Conservation (phyloP, 2,329 filamentous ascomycete species). For the Alternaria incomplexa region DNA sequence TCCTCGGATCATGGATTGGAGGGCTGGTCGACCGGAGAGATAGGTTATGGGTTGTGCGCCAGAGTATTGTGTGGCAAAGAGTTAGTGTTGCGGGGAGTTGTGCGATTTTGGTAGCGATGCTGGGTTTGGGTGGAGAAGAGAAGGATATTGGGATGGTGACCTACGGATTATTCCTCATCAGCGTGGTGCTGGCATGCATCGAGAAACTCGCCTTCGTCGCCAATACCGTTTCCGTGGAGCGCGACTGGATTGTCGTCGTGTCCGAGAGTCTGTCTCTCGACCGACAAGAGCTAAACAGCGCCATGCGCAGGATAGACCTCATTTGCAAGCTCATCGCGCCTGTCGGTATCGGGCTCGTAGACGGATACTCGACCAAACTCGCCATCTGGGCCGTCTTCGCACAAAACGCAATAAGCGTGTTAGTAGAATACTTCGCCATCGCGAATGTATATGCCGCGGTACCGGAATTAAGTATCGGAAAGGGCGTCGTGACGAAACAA, state of each 20-base stretch:
- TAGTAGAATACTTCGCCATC: conserved; percentile 62
- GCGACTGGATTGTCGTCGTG: conserved; percentile 70
- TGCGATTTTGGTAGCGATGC: conserved; percentile 29
- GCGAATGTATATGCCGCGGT: conserved; percentile 48
- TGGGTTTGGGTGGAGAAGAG: conserved; percentile 9
- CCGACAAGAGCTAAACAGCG: conserved; percentile 58
- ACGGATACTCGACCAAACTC: conserved; percentile 54
- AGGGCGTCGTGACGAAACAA: conserved; percentile 7
- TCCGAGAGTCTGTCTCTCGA: conserved; percentile 45
- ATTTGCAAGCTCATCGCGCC: conserved; percentile 64
- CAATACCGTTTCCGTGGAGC: conserved; percentile 72
- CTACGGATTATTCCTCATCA: conserved; percentile 38
- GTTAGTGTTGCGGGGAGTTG: conserved; percentile 43
- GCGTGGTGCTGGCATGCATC: conserved; percentile 66
- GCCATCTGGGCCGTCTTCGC: conserved; percentile 59
- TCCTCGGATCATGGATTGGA: conserved; percentile 66
- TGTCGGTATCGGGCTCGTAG: conserved; percentile 58
- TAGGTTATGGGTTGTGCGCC: conserved; percentile 48
- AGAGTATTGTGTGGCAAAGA: conserved; percentile 50
- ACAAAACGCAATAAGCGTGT: conserved; percentile 58
- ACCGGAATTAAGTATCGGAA: conserved; percentile 33
- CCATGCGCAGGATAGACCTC: conserved; percentile 66
- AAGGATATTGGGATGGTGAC: conserved; percentile 15
- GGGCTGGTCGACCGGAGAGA: conserved; percentile 62
- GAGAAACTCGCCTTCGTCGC: conserved; percentile 71